A percentile compares a stretch with the other conserved stretches of the same genome.
These are phyloP conservation scores for Blastobotrys terrestris DNA, from an alignment of 805 yeast species.

Conservation along the genomic window DNA sequence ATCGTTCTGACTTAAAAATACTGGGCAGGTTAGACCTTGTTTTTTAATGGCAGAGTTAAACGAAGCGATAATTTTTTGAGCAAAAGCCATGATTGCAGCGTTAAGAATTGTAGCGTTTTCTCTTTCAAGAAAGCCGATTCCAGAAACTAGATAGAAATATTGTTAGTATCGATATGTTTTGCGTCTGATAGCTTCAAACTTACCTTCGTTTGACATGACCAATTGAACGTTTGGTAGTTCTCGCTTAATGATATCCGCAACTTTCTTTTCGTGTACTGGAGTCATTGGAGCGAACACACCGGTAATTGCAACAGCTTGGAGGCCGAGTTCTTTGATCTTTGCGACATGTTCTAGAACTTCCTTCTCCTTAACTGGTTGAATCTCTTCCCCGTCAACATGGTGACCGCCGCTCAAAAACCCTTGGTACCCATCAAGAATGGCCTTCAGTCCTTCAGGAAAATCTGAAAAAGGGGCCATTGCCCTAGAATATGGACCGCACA, in stretches of 20 bases:
- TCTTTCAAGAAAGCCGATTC: slow-evolving; percentile 41
- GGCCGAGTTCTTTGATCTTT: slow-evolving; percentile 30
- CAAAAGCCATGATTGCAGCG: slow-evolving; percentile 40
- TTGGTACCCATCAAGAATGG: slow-evolving; percentile 9
- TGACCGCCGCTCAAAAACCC: slow-evolving; percentile 15
- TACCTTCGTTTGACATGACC: slow-evolving; percentile 11
- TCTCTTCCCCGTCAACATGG: slow-evolving; percentile 14
- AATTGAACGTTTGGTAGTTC: slow-evolving; percentile 32
- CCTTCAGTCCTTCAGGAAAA: slow-evolving; percentile 31
- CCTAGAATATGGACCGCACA: slow-evolving; percentile 40
- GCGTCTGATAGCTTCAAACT: slow-evolving; percentile 13
- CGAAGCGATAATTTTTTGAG: slow-evolving; percentile 36
- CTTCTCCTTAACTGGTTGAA: slow-evolving; percentile 9
- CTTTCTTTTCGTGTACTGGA: slow-evolving; percentile 35
- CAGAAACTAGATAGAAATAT: slow-evolving; percentile 35
- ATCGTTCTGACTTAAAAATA: slow-evolving; percentile 42
- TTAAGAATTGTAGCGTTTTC: slow-evolving; percentile 44
- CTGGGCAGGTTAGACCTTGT: slow-evolving; percentile 35
- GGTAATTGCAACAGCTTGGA: slow-evolving; percentile 33
- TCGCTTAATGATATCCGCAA: slow-evolving; percentile 30
- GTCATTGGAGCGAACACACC: slow-evolving; percentile 40
- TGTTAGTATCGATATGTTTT: neutral
- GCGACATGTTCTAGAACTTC: slow-evolving; percentile 24
- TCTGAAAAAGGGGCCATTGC: slow-evolving; percentile 39
- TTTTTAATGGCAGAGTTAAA: slow-evolving; percentile 35